These are phyloP conservation scores for Podila verticillata DNA, from an alignment of 192 early-diverging fungal species.

Conservation along the genomic window DNA sequence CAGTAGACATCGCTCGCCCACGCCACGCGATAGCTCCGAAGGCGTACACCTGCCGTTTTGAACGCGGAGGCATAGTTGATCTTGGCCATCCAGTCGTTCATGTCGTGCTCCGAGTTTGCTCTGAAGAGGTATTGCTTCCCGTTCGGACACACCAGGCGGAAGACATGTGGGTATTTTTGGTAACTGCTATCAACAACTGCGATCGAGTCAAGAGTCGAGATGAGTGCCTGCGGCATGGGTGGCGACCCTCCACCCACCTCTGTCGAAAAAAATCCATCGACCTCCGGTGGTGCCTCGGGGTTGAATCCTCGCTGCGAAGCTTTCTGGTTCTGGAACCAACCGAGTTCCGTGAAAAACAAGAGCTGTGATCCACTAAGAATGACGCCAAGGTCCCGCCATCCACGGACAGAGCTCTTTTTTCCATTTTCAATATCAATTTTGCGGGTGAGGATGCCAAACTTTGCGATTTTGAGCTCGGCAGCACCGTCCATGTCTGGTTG, in stretches of 20 bases:
- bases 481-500: conserved; percentile 21
- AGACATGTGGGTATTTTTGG: conserved; percentile 84
- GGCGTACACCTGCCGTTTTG: conserved; percentile 65
- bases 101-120: conserved; percentile 71
- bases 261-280: conserved; percentile 25
- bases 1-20: conserved; percentile 43
- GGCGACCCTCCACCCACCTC: conserved; percentile 14
- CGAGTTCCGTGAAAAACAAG: conserved; percentile 73
- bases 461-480: conserved; percentile 60
- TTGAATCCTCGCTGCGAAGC: conserved; percentile 23
- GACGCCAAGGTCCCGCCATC: conserved; percentile 81
- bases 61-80: conserved; percentile 84
- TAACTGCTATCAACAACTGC: conserved; percentile 75
- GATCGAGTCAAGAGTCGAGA: conserved; percentile 72
- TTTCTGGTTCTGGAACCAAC: conserved; percentile 59
- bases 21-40: conserved; percentile 39
- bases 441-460: conserved; percentile 74
- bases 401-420: conserved; percentile 68
- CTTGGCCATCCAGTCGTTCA: conserved; percentile 84
- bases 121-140: conserved; percentile 79
- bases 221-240: conserved; percentile 54
- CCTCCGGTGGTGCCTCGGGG: conserved; percentile 27
- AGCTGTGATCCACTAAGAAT: conserved; percentile 81
- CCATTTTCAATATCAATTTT: conserved; percentile 78
- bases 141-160: conserved; percentile 74